These are phyloP conservation scores for Auriculariales sp. DNA, from an alignment of 768 basidiomycete species.

Conservation along the genomic window DNA sequence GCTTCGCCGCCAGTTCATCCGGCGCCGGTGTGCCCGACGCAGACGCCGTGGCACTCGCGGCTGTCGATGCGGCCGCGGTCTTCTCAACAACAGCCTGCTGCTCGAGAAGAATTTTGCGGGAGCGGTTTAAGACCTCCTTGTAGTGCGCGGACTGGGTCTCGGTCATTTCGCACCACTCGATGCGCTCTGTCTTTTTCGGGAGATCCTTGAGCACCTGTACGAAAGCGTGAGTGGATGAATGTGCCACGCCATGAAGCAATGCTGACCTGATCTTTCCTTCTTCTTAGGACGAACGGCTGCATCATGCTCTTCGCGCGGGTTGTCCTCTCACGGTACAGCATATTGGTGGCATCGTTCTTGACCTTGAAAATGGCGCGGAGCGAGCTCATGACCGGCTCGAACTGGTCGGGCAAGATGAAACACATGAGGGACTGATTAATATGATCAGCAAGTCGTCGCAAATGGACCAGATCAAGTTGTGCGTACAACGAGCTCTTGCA, in stretches of 20 bases:
- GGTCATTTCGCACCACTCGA: conserved; percentile 94
- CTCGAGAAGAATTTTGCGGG: conserved; percentile 65
- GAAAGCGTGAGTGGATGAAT: not conserved
- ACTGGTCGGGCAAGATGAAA: conserved; percentile 89
- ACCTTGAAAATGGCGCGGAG: conserved; percentile 94
- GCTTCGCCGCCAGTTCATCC: conserved; percentile 14
- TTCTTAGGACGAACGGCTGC: conserved; percentile 95
- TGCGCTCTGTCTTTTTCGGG: conserved; percentile 82
- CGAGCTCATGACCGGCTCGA: conserved; percentile 58
- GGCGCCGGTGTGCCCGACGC: conserved; percentile 10
- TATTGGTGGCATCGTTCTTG: conserved; percentile 77
- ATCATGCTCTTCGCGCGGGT: conserved; percentile 97
- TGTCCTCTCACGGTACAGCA: conserved; percentile 86
- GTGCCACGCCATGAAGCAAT: not conserved
- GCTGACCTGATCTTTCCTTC: conserved; percentile 80
- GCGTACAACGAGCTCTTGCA: conserved; percentile 79
- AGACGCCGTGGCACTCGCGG: conserved; percentile 12
- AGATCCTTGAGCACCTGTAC: conserved; percentile 78
- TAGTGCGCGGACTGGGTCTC: conserved; percentile 71
- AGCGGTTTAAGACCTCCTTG: conserved; percentile 69
- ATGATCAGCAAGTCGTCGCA: conserved; percentile 3
- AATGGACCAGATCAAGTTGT: not conserved
- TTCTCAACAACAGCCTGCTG: conserved; percentile 11
- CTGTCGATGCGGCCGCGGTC: conserved; percentile 12
- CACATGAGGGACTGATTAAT: conserved; percentile 79